A percentile compares a stretch with the other conserved stretches of the same genome.
These are phyloP conservation scores for Scheffersomyces spartinae DNA, from an alignment of 805 yeast species.

Conservation along the genomic window DNA sequence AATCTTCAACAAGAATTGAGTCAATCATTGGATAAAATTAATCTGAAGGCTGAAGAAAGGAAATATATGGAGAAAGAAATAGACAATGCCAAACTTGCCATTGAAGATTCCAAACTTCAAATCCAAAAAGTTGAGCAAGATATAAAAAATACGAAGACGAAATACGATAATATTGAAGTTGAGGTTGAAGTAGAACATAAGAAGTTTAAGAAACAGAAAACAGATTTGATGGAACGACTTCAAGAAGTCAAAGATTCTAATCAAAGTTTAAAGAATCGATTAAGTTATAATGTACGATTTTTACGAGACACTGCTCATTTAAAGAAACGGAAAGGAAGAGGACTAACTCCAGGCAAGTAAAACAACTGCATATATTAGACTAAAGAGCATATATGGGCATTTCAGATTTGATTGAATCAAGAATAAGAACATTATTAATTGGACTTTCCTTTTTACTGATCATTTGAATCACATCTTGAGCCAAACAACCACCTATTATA, in stretches of 20 bases:
- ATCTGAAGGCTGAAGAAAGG: conserved; percentile 10
- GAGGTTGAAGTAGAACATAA: conserved; percentile 11
- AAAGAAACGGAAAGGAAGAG: conserved; percentile 31
- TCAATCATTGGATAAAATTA: conserved; percentile 7
- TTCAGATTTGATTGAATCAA: conserved; percentile 60
- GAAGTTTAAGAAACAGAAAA: conserved; percentile 11
- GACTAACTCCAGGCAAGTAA: conserved; percentile 19
- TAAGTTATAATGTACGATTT: conserved; percentile 22
- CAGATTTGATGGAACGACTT: conserved; percentile 10
- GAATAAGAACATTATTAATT: conserved; percentile 64
- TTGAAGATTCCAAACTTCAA: conserved; percentile 29
- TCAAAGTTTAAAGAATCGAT: conserved; percentile 13
- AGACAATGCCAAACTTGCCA: conserved; percentile 12
- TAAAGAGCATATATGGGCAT: conserved; percentile 65
- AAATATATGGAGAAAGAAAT: conserved; percentile 14
- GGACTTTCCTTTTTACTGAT: conserved; percentile 70
- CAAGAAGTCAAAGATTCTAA: conserved; percentile 13
- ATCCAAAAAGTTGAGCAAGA: conserved; percentile 12
- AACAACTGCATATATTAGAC: too few relatives aligned
- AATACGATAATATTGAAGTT: conserved; percentile 11
- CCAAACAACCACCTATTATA: conserved; percentile 76
- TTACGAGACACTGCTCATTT: conserved; percentile 28
- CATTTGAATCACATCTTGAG: conserved; percentile 83
- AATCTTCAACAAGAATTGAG: conserved; percentile 6
- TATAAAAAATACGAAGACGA: conserved; percentile 7